These are phyloP conservation scores for Ilyonectria sp. DNA, from an alignment of 2,329 filamentous ascomycete species.

Conservation along the genomic window DNA sequence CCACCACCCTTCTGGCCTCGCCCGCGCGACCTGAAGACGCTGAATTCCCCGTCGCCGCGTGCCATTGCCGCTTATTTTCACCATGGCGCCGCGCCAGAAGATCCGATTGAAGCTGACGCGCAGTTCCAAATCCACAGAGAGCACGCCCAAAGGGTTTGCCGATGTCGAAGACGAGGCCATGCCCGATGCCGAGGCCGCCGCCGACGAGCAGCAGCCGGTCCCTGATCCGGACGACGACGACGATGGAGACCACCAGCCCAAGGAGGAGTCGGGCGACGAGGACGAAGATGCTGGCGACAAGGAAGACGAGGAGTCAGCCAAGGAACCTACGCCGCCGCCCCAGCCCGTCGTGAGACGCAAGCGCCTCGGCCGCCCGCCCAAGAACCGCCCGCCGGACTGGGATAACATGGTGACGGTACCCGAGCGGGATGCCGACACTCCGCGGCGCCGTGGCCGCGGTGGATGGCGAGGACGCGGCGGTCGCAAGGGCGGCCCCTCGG, in stretches of 20 bases:
- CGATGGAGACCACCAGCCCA: conserved; percentile 66
- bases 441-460: conserved; percentile 75
- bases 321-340: conserved; percentile 70
- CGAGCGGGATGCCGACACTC: conserved; percentile 69
- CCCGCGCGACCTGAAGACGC: not conserved
- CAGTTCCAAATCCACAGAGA: conserved; percentile 54
- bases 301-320: conserved; percentile 61
- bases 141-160: conserved; percentile 59
- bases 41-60: conserved; percentile 19
- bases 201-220: conserved; percentile 58
- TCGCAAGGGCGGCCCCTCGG: conserved; percentile 77
- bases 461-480: conserved; percentile 80
- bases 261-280: conserved; percentile 65
- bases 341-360: conserved; percentile 79
- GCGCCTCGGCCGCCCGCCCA: conserved; percentile 87
- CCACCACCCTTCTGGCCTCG: not conserved
- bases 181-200: conserved; percentile 40
- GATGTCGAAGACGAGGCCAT: conserved; percentile 53
- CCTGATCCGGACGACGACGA: conserved; percentile 55
- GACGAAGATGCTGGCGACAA: conserved; percentile 54
- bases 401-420: conserved; percentile 74
- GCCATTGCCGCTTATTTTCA: conserved; percentile 20
- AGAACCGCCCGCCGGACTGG: conserved; percentile 87
- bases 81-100: conserved; percentile 49
- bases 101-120: conserved; percentile 55